phyloP scores from a whole-genome alignment of 129 eudicot species.

The Rutidosis leptorrhynchoides region DNA sequence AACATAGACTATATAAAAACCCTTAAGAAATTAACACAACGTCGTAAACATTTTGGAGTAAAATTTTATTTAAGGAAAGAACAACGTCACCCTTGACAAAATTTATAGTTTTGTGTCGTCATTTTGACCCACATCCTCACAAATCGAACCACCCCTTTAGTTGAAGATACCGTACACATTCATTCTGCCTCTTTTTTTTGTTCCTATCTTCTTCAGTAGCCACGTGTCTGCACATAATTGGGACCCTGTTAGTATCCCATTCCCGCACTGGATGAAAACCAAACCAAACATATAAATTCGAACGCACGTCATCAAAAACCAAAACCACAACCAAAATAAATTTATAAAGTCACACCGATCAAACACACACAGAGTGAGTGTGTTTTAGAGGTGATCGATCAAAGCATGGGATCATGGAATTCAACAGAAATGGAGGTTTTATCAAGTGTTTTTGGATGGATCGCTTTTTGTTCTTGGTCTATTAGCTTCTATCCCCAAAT shows the following conservation, averaged over 20 bases:
- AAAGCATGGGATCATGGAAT: slow-evolving; percentile 52
- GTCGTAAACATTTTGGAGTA: no score
- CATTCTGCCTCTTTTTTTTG: background rate
- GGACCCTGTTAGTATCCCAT: background rate
- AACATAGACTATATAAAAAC: no score
- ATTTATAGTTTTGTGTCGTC: no score
- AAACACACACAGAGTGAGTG: slow-evolving; percentile 1
- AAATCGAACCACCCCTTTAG: background rate
- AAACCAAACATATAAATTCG: background rate
- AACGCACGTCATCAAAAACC: background rate
- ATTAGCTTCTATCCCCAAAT: slow-evolving; percentile 92
- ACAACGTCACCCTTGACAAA: no score
- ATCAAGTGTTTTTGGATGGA: slow-evolving; percentile 72
- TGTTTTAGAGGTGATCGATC: slow-evolving; percentile 1
- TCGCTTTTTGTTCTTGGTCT: slow-evolving; percentile 83
- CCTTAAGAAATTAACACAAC: no score
- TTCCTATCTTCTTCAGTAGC: background rate
- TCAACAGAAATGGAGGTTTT: slow-evolving; percentile 58
- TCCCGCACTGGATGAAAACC: background rate
- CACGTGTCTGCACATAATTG: background rate
- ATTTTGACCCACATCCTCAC: no score
- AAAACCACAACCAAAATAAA: no score
- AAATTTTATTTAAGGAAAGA: no score
- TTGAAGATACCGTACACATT: background rate
- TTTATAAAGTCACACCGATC: background rate